These are phyloP conservation scores for Amanita molliuscula DNA, from an alignment of 768 basidiomycete genomes.

Conservation along the genomic window DNA sequence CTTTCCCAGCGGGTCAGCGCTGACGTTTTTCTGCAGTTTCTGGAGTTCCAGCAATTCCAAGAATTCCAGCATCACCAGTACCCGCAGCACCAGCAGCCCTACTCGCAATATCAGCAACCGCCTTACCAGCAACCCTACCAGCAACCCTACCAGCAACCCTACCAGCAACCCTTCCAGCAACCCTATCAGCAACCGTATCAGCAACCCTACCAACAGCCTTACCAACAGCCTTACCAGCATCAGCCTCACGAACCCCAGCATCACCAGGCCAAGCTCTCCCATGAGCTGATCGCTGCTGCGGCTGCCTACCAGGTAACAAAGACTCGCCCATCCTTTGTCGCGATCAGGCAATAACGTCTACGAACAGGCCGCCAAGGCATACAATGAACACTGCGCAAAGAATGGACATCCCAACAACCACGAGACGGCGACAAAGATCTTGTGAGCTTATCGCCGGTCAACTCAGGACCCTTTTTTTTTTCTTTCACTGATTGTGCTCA, in stretches of 20 bases:
- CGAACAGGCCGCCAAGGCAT: constrained; percentile 53
- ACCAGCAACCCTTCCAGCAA: too few relatives aligned
- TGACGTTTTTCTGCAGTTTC: constrained; percentile 21
- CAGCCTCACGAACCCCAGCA: background rate
- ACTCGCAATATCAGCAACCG: constrained; percentile 7
- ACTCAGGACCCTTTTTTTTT: too few relatives aligned
- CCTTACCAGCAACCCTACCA: too few relatives aligned
- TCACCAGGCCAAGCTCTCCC: constrained; percentile 46
- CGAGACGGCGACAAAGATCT: constrained; percentile 44
- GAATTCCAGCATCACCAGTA: too few relatives aligned
- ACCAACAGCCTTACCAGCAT: too few relatives aligned
- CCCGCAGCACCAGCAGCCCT: too few relatives aligned
- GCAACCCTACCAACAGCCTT: too few relatives aligned
- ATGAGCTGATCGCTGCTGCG: constrained; percentile 60
- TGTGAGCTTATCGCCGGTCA: constrained; percentile 18
- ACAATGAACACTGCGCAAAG: constrained; percentile 37
- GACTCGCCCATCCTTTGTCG: background rate
- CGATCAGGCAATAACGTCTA: constrained; percentile 22
- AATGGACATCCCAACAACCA: constrained; percentile 44
- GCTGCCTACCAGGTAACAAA: constrained; percentile 48
- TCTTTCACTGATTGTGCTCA: too few relatives aligned
- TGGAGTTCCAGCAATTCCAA: too few relatives aligned
- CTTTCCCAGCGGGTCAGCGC: background rate
- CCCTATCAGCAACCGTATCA: too few relatives aligned
- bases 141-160: too few relatives aligned